A percentile compares a stretch with the other conserved stretches of the same genome.
Evolutionary conservation across 306 rosid genomes (phyloP).

Genomic region (Casuarina glauca): DNA sequence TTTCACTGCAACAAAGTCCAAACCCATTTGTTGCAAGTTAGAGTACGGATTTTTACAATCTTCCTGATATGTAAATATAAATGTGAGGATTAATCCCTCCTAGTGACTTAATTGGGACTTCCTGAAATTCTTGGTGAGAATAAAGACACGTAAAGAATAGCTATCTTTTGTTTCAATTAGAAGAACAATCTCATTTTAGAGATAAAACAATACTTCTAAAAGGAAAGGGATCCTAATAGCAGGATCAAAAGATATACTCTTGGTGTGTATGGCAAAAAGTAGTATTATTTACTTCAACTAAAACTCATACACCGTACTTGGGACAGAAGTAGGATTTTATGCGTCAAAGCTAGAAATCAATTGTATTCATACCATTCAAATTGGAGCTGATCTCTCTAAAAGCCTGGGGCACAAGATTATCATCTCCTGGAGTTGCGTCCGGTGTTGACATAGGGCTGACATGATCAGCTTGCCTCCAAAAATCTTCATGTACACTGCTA

Average conservation of each 20-base stretch:
- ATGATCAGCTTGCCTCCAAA: conserved; percentile 69
- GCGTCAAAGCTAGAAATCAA: neutral
- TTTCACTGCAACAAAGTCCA: neutral
- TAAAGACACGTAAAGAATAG: neutral
- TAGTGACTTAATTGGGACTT: neutral
- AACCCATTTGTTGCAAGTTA: neutral
- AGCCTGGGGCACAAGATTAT: conserved; percentile 55
- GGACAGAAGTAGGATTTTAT: neutral
- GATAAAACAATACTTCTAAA: neutral
- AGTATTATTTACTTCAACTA: no score
- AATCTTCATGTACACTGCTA: conserved; percentile 87
- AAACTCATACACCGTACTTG: neutral
- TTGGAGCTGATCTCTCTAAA: conserved; percentile 86
- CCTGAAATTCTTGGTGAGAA: neutral
- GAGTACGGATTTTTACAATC: neutral
- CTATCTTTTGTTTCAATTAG: neutral
- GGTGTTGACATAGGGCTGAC: conserved; percentile 81
- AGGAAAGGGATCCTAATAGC: neutral
- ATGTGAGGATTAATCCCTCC: neutral
- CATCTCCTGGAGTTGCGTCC: conserved; percentile 68
- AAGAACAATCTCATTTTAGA: neutral
- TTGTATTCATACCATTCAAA: conserved; percentile 57
- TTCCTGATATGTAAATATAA: neutral
- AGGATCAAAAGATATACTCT: neutral
- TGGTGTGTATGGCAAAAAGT: no score